Conservation (phyloP, 176 grass and related monocot genomes). For the Musa troglodytarum region DNA sequence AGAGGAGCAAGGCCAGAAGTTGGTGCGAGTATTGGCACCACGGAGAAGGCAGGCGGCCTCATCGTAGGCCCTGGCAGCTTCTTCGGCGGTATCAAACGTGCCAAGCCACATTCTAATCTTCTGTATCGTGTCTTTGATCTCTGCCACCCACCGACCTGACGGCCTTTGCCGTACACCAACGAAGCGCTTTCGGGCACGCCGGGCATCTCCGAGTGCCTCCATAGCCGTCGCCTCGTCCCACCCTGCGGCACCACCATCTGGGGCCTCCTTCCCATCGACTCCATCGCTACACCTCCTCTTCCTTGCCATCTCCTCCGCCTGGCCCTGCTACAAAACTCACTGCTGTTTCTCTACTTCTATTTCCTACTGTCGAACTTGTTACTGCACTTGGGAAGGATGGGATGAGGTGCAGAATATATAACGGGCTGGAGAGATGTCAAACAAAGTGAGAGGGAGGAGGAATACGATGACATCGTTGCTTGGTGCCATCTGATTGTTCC, state of each 20-base stretch:
- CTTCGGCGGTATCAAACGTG: constrained; percentile 23
- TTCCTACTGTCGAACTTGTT: background rate
- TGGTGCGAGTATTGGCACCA: constrained; percentile 21
- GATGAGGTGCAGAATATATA: background rate
- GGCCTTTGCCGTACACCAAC: constrained; percentile 17
- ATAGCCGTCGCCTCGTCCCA: background rate
- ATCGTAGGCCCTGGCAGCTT: constrained; percentile 17
- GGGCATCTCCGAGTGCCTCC: background rate
- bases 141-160: constrained; percentile 18
- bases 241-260: background rate
- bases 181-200: constrained; percentile 9
- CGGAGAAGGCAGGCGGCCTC: constrained; percentile 24
- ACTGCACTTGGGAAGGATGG: background rate
- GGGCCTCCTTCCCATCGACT: background rate
- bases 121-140: constrained; percentile 27
- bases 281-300: constrained; percentile 13
- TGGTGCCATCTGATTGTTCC: background rate
- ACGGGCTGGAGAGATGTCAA: background rate
- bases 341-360: background rate
- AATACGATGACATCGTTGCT: background rate
- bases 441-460: background rate
- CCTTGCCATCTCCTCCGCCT: background rate
- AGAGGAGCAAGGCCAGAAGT: constrained; percentile 16
- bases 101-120: constrained; percentile 24
- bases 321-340: background rate